Base-by-base conservation (phyloP, 805 yeast species). In the Teunomyces lycoperdinae region DNA sequence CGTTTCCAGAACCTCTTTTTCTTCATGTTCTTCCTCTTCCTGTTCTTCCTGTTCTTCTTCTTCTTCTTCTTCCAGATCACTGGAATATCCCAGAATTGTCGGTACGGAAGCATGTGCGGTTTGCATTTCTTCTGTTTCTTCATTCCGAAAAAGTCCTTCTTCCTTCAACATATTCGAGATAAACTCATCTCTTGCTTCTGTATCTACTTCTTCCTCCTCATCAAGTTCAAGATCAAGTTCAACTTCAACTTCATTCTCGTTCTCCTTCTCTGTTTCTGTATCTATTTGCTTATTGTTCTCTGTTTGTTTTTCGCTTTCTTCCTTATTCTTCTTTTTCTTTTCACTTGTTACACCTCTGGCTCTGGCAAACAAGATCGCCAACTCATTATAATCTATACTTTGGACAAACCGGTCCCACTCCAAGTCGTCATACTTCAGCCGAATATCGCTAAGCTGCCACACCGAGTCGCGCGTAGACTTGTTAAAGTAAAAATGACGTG, bases 381-480 rank as follows among this genome's bases (percentile, higher is more conserved):
- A 49, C 27, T 62, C 61, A 42, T 68, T 68, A 45, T 51, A 67
- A 41, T 66, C 59, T n/a, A 70, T 60, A 27, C 52, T 45, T 5
- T 44, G 34, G 1, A 56, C 49, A 27, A 68, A 58, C 46, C 42
- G 30, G 13, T 50, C 53, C 9, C 13, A 47, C 10, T 32, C 53
- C n/a, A 17, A 48, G 5, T 28, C 45, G 5, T 20, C 44, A 27
- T 44, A 42, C 7, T 20, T 20, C 5, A 47, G 44, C 35, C 44
- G 43, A 1, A 69, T 43, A 39, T 69, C 73, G 11, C 51, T 40
- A 24, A 68, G 48, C 53, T 68, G 74, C 75, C 75, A 70, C 42
- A 58, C 65, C 5, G 73, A 62, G 17, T 44, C 20, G 16, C 50
- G 49, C 4, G 51, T 47, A 1, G 20, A 44, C 10, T 46, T 32